Conservation (phyloP, 805 yeast species). For the Tetrapisispora namnaoensis region DNA sequence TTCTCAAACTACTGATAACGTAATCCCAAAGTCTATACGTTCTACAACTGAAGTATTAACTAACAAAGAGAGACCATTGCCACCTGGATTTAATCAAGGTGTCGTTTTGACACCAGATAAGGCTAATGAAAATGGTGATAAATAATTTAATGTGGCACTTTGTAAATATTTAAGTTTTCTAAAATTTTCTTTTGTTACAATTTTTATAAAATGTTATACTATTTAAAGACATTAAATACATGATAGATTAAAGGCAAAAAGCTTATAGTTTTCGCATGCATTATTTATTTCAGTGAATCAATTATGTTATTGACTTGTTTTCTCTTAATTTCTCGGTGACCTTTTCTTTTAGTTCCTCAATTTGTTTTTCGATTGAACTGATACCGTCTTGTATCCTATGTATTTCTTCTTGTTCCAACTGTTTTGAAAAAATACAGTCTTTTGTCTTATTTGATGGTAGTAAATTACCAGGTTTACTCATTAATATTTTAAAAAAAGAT, state of each 20-base stretch:
- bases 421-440: conserved; percentile 35
- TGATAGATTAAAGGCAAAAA: not conserved
- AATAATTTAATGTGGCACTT: not conserved
- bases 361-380: conserved; percentile 36
- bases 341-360: conserved; percentile 33
- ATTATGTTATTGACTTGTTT: not conserved
- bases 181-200: not conserved
- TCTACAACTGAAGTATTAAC: not conserved
- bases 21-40: not conserved
- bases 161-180: not conserved
- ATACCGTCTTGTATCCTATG: conserved; percentile 43
- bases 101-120: not conserved
- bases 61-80: not conserved
- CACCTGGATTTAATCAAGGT: conserved; percentile 2
- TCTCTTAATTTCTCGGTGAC: conserved; percentile 24
- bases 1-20: not conserved
- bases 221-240: not conserved
- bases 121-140: not conserved
- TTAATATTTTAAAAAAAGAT: conserved; percentile 65
- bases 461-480: conserved; percentile 53
- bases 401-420: conserved; percentile 57
- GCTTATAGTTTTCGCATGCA: not conserved
- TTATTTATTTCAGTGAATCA: not conserved
- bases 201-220: too few relatives aligned
- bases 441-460: conserved; percentile 34